phyloP scores from a whole-genome alignment of 495 filamentous ascomycete species.

The Lasiosphaeris hirsuta region DNA sequence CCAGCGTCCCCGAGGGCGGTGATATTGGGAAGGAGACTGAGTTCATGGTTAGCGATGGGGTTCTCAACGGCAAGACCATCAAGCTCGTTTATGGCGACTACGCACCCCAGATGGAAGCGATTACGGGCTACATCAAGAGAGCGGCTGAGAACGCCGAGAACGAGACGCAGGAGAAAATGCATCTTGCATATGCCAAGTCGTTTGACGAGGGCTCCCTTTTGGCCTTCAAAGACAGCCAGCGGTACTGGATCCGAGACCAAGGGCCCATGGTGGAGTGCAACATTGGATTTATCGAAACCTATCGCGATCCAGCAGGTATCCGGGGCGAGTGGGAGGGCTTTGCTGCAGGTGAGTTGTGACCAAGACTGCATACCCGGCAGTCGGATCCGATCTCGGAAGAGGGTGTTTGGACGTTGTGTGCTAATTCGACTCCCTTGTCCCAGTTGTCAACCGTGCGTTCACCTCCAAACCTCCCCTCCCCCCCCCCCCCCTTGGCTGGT shows the following conservation, averaged over 20 bases:
- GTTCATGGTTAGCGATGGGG: constrained; percentile 61
- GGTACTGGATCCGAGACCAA: constrained; percentile 89
- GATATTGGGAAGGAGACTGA: constrained; percentile 66
- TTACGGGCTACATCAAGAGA: constrained; percentile 65
- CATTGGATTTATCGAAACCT: constrained; percentile 94
- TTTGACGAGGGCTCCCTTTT: constrained; percentile 82
- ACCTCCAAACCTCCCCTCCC: too few species aligned
- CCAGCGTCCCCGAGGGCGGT: constrained; percentile 53
- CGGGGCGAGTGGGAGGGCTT: constrained; percentile 98
- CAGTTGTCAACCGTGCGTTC: constrained; percentile 51
- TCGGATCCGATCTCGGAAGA: not conserved
- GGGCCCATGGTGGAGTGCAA: constrained; percentile 87
- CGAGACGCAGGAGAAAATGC: constrained; percentile 81
- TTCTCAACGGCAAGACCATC: constrained; percentile 61
- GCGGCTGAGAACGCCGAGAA: constrained; percentile 78
- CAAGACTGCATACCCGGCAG: not conserved
- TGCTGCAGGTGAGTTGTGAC: constrained; percentile 47
- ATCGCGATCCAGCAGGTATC: constrained; percentile 88
- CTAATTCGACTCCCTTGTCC: constrained; percentile 3
- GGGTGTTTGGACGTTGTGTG: not conserved
- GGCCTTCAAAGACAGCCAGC: constrained; percentile 86
- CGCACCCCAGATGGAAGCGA: constrained; percentile 71
- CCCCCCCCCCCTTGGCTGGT: too few species aligned
- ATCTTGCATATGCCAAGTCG: constrained; percentile 75
- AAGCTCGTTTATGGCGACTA: constrained; percentile 85